Evolutionary conservation across 2,329 filamentous ascomycete genomes (phyloP).

Genomic region (Sarocladium kiliense): DNA sequence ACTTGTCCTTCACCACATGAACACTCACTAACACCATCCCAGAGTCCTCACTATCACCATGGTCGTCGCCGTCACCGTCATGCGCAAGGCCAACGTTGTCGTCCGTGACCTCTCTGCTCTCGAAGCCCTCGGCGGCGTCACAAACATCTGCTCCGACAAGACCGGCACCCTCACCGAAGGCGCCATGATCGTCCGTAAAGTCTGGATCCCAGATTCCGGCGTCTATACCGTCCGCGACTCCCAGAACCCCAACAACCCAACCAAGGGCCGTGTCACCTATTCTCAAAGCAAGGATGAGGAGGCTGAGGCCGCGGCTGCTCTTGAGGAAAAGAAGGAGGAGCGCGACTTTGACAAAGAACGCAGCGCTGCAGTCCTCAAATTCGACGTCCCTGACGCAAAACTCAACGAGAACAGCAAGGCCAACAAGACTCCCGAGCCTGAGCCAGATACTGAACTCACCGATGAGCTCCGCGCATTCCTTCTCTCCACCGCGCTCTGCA

Average conservation of each 20-base stretch:
- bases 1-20: not conserved
- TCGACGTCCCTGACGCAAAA: slow-evolving; percentile 57
- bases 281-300: slow-evolving; percentile 30
- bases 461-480: slow-evolving; percentile 47
- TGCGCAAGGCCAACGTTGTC: slow-evolving; percentile 60
- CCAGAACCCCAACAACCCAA: slow-evolving; percentile 57
- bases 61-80: slow-evolving; percentile 59
- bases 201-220: slow-evolving; percentile 55
- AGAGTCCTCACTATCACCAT: slow-evolving; percentile 66
- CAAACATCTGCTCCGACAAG: slow-evolving; percentile 70
- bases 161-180: slow-evolving; percentile 65
- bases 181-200: slow-evolving; percentile 65
- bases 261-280: slow-evolving; percentile 48
- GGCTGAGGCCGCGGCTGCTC: slow-evolving; percentile 28
- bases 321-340: slow-evolving; percentile 32
- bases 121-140: slow-evolving; percentile 65
- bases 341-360: slow-evolving; percentile 56
- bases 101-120: slow-evolving; percentile 62
- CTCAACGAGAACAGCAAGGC: slow-evolving; percentile 28
- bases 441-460: slow-evolving; percentile 39
- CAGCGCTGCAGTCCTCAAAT: slow-evolving; percentile 54
- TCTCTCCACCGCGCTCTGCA: slow-evolving; percentile 57
- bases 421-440: slow-evolving; percentile 23
- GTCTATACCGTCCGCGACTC: slow-evolving; percentile 58
- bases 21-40: slow-evolving; percentile 12